These are phyloP conservation scores for Lasiodiplodia sp. DNA, from an alignment of 2,329 filamentous ascomycete species.

Conservation along the genomic window DNA sequence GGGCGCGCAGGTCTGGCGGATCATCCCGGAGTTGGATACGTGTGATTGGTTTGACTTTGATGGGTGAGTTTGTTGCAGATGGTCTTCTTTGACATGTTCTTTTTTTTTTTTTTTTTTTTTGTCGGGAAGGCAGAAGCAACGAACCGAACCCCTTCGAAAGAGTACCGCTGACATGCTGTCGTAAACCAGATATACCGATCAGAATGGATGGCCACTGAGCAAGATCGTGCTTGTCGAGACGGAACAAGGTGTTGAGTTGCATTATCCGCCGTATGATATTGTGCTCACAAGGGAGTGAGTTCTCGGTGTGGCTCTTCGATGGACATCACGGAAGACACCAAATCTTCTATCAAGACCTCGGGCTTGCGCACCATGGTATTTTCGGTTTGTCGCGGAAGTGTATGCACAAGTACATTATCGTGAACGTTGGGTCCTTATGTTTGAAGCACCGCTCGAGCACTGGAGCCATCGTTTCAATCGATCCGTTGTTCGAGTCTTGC, in stretches of 20 bases:
- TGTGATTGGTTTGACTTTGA: conserved; percentile 46
- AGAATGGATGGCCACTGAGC: conserved; percentile 41
- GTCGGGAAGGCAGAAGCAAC: background rate
- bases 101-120: too few species aligned
- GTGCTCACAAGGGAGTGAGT: conserved; percentile 31
- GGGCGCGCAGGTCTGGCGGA: conserved; percentile 40
- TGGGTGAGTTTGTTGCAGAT: conserved; percentile 34
- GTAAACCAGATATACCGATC: conserved; percentile 38
- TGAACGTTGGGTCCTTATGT: too few species aligned
- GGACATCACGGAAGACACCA: too few species aligned
- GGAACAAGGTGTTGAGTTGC: conserved; percentile 35
- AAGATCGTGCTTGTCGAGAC: conserved; percentile 40
- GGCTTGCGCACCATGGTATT: too few species aligned
- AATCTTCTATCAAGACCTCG: too few species aligned
- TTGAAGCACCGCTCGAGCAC: too few species aligned
- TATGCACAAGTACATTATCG: too few species aligned
- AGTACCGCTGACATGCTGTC: background rate
- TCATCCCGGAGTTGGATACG: conserved; percentile 36
- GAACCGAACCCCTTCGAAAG: background rate
- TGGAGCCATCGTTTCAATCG: too few species aligned
- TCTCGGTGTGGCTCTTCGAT: background rate
- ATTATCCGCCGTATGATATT: conserved; percentile 42
- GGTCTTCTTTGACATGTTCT: too few species aligned
- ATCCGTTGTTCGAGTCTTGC: too few species aligned
- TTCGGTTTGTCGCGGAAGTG: too few species aligned